phyloP scores from a whole-genome alignment of 108 stramenopile species.

The Ochromonas danica region DNA sequence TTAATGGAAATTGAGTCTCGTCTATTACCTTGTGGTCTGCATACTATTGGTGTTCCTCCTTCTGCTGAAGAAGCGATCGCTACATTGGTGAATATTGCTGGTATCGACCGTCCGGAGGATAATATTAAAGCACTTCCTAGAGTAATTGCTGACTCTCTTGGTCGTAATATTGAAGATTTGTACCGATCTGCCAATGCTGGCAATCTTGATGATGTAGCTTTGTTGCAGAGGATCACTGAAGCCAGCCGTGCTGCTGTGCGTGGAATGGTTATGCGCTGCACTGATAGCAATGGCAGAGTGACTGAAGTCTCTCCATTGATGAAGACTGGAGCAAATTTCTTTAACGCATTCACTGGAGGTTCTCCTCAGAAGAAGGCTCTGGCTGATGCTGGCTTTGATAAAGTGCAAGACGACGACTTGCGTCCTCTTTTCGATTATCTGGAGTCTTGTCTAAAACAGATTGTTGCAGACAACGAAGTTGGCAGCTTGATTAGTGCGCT shows the following conservation, averaged over 20 bases:
- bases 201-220: constrained; percentile 75
- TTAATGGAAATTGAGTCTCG: constrained; percentile 96
- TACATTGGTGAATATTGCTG: constrained; percentile 91
- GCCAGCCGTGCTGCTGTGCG: constrained; percentile 81
- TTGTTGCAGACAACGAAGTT: constrained; percentile 94
- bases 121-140: constrained; percentile 84
- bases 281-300: constrained; percentile 82
- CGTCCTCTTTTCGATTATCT: constrained; percentile 78
- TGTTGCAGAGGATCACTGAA: constrained; percentile 72
- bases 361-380: constrained; percentile 85
- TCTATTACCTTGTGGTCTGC: constrained; percentile 89
- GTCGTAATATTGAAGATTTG: constrained; percentile 88
- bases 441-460: constrained; percentile 92
- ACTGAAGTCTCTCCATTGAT: constrained; percentile 86
- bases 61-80: constrained; percentile 89
- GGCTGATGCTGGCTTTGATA: constrained; percentile 77
- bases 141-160: constrained; percentile 81
- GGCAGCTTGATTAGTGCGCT: constrained; percentile 84
- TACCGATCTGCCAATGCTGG: constrained; percentile 87
- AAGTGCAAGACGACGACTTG: constrained; percentile 72
- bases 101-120: constrained; percentile 87
- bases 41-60: constrained; percentile 92
- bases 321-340: constrained; percentile 71
- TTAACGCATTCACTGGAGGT: constrained; percentile 58
- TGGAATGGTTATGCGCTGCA: constrained; percentile 80